Conservation (phyloP, 306 rosid species). For the Dicorynia guianensis region DNA sequence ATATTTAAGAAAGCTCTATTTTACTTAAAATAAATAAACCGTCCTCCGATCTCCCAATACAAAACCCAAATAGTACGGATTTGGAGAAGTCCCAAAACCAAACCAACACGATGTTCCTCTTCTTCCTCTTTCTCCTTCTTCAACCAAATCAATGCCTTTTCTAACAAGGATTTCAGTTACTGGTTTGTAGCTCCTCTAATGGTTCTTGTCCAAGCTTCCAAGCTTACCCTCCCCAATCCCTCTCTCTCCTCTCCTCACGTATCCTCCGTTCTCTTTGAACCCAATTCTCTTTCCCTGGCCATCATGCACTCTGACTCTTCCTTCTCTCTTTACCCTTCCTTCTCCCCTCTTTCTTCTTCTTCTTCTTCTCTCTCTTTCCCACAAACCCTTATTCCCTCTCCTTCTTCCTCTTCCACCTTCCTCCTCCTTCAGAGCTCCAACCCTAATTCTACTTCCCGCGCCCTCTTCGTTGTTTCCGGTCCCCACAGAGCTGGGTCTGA, state of each 20-base stretch:
- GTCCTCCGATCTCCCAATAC: background rate
- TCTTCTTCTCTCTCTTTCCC: conserved; percentile 54
- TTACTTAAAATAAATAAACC: too few species aligned
- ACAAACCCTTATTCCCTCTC: conserved; percentile 68
- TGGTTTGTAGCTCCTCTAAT: conserved; percentile 48
- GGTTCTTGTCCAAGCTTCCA: conserved; percentile 55
- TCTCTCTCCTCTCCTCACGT: conserved; percentile 62
- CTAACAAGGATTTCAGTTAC: background rate
- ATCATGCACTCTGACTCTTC: conserved; percentile 88
- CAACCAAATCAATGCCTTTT: background rate
- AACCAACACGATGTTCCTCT: background rate
- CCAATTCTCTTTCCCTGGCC: conserved; percentile 78
- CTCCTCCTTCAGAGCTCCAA: conserved; percentile 62
- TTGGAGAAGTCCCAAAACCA: background rate
- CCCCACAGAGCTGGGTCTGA: conserved; percentile 69
- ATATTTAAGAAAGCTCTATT: too few species aligned
- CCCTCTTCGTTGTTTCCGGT: conserved; percentile 64
- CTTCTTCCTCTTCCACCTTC: conserved; percentile 83
- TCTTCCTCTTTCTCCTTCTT: background rate
- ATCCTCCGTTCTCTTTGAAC: conserved; percentile 77
- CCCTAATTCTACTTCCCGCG: conserved; percentile 52
- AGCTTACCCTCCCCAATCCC: conserved; percentile 50
- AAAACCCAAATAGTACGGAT: background rate
- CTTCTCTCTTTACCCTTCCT: conserved; percentile 77
- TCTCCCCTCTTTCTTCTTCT: conserved; percentile 47